These are phyloP conservation scores for Clarireedia hainanense DNA, from an alignment of 2,329 filamentous ascomycete species.

Conservation along the genomic window DNA sequence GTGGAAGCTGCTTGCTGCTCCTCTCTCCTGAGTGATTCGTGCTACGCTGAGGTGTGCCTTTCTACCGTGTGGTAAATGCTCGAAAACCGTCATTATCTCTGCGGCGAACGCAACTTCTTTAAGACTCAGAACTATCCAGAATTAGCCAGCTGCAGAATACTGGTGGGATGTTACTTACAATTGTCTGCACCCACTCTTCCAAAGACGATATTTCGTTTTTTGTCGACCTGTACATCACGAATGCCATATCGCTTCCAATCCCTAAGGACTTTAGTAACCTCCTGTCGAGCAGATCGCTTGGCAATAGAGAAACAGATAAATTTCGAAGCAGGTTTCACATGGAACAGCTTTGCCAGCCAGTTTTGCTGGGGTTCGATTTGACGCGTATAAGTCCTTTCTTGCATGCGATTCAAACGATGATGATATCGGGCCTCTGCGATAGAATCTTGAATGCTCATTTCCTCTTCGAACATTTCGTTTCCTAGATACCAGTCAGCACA, in stretches of 20 bases:
- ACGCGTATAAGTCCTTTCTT: conserved; percentile 20
- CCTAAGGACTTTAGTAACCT: conserved; percentile 65
- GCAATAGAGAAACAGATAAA: conserved; percentile 69
- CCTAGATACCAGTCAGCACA: conserved; percentile 10
- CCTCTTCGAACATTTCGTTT: conserved; percentile 23
- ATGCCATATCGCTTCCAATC: conserved; percentile 59
- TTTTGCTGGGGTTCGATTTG: conserved; percentile 64
- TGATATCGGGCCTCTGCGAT: conserved; percentile 18
- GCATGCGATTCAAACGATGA: conserved; percentile 6
- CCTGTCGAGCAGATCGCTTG: conserved; percentile 66
- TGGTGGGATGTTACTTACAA: conserved; percentile 46
- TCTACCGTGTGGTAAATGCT: conserved; percentile 58
- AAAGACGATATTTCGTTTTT: conserved; percentile 69
- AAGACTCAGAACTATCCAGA: conserved; percentile 58
- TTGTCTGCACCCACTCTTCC: conserved; percentile 70
- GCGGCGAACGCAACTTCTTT: conserved; percentile 83
- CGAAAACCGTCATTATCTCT: conserved; percentile 70
- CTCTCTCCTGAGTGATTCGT: conserved; percentile 81
- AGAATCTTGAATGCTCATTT: conserved; percentile 20
- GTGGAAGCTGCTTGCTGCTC: conserved; percentile 85
- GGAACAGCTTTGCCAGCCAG: conserved; percentile 84
- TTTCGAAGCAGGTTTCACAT: conserved; percentile 74
- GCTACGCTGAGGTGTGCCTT: conserved; percentile 70
- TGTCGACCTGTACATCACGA: conserved; percentile 69
- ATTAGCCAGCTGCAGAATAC: conserved; percentile 13